Conservation (phyloP, 1,284 basidiomycete genomes). For the Tylopilus orsonianus region DNA sequence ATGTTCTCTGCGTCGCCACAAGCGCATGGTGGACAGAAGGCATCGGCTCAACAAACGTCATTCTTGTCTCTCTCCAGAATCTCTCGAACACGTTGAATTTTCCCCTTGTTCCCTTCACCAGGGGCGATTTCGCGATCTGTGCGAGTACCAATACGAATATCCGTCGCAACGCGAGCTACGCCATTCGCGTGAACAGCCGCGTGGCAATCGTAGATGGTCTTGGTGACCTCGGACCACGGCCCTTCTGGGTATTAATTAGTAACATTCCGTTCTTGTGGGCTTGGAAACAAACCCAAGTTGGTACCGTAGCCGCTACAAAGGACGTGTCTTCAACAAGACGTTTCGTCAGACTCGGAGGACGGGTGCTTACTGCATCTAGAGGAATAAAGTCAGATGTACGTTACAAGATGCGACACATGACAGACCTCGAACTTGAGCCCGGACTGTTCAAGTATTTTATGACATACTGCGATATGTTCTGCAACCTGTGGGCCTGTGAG, state of each 20-base stretch:
- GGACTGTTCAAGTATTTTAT: slow-evolving; percentile 75
- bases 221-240: slow-evolving; percentile 77
- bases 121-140: slow-evolving; percentile 64
- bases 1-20: not conserved
- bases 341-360: slow-evolving; percentile 12
- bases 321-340: slow-evolving; percentile 11
- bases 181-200: slow-evolving; percentile 81
- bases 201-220: slow-evolving; percentile 86
- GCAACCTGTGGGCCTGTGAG: slow-evolving; percentile 48
- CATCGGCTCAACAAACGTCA: not conserved
- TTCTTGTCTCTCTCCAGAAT: slow-evolving; percentile 55
- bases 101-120: slow-evolving; percentile 74
- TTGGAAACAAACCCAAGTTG: slow-evolving; percentile 62
- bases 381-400: slow-evolving; percentile 3
- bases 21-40: too few relatives aligned
- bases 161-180: slow-evolving; percentile 75
- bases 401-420: slow-evolving; percentile 2
- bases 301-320: slow-evolving; percentile 80
- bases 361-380: slow-evolving; percentile 68
- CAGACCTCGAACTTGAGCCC: slow-evolving; percentile 80
- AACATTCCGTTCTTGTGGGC: not conserved
- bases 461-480: slow-evolving; percentile 75
- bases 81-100: slow-evolving; percentile 77
- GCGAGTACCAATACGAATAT: slow-evolving; percentile 91
- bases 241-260: slow-evolving; percentile 54